Evolutionary conservation across 1,139 yeast species (phyloP).

Genomic region (Geotrichum bryndzae): DNA sequence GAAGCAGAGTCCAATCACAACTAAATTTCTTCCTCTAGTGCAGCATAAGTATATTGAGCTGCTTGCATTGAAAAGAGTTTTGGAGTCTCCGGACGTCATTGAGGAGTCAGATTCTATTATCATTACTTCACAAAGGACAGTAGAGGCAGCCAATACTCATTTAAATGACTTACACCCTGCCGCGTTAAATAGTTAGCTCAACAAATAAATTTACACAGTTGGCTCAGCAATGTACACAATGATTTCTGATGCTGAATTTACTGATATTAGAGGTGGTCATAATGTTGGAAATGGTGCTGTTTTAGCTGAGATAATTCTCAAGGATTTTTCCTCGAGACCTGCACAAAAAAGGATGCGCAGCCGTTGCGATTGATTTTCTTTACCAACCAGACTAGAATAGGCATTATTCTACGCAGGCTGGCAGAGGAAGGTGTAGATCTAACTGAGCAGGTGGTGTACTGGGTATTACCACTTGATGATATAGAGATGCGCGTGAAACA

Average conservation of each 20-base stretch:
- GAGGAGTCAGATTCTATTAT: slow-evolving; percentile 48
- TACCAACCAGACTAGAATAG: slow-evolving; percentile 81
- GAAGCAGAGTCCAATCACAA: slow-evolving; percentile 38
- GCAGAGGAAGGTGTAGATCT: slow-evolving; percentile 43
- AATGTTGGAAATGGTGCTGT: slow-evolving; percentile 77
- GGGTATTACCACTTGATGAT: slow-evolving; percentile 46
- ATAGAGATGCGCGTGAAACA: slow-evolving; percentile 18
- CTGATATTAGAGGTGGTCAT: slow-evolving; percentile 61
- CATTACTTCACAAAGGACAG: slow-evolving; percentile 90
- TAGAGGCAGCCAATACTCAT: slow-evolving; percentile 55
- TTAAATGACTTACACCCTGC: slow-evolving; percentile 20
- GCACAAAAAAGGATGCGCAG: slow-evolving; percentile 19
- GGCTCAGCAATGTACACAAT: slow-evolving; percentile 82
- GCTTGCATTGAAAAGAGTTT: slow-evolving; percentile 39
- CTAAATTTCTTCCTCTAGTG: slow-evolving; percentile 58
- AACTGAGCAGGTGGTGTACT: slow-evolving; percentile 62
- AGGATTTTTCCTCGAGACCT: slow-evolving; percentile 42
- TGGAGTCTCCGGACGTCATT: slow-evolving; percentile 41
- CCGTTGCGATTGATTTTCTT: slow-evolving; percentile 53
- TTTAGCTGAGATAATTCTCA: slow-evolving; percentile 58
- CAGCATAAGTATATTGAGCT: slow-evolving; percentile 55
- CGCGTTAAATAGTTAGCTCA: slow-evolving; percentile 19
- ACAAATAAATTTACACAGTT: slow-evolving; percentile 69
- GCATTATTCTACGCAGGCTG: slow-evolving; percentile 66
- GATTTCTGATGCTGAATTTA: slow-evolving; percentile 58